These are phyloP conservation scores for Auricularia sp. DNA, from an alignment of 768 basidiomycete species.

Conservation along the genomic window DNA sequence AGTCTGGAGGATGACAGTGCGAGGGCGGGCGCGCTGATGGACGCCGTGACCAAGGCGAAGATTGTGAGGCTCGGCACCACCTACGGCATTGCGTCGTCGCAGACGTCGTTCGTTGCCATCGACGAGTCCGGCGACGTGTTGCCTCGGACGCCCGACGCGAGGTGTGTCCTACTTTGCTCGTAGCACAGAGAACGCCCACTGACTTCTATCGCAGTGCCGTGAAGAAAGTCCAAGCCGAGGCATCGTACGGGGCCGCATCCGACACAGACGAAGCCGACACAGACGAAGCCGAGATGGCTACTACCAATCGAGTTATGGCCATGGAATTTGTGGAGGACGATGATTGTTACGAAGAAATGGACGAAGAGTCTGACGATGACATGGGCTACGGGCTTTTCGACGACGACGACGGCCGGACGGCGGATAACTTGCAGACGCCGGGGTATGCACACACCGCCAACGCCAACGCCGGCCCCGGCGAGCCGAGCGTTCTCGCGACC, in stretches of 20 bases:
- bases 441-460: not conserved
- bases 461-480: not conserved
- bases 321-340: no score
- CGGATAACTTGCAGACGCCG: not conserved
- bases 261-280: no score
- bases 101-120: conserved; percentile 51
- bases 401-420: not conserved
- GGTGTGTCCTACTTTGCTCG: not conserved
- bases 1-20: conserved; percentile 31
- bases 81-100: conserved; percentile 42
- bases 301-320: not conserved
- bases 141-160: not conserved
- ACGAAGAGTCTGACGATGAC: not conserved
- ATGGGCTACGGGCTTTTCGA: not conserved
- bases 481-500: not conserved
- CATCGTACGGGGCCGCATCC: no score
- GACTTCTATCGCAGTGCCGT: no score
- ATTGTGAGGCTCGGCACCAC: conserved; percentile 41
- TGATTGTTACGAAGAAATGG: not conserved
- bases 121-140: conserved; percentile 15
- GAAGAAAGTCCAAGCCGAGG: no score
- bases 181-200: no score
- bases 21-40: not conserved
- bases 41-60: conserved; percentile 20
- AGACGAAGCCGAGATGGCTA: not conserved